Evolutionary conservation across 108 stramenopile species (phyloP), one percentile per base, ranked within the genome.

Genomic region (Cyclotella cryptica): DNA sequence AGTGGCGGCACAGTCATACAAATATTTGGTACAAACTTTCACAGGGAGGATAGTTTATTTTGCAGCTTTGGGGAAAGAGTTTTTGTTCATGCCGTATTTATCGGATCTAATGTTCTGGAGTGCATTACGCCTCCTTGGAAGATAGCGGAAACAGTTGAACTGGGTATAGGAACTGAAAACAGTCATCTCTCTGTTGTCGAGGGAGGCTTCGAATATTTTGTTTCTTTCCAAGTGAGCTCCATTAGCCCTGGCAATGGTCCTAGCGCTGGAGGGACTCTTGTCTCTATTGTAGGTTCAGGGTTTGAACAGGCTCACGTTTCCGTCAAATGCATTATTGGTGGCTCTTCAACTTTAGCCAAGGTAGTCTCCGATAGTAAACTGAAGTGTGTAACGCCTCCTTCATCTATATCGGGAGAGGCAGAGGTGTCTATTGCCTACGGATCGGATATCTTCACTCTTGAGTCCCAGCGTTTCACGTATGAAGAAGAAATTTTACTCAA

Each of bases 21-120:
- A 18, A 53, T 81, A 0, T 71, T 69, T 71, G 80, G 80, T 7
- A 81, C 80, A 3, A 81, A 81, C 47, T 81, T 75, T 53, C 40
- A 61, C 45, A 19, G 54, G 30, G 73, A 70, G 11, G 78, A 79
- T 29, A 39, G 14, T 29, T 35, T 79, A 12, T 46, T 22, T 19
- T 84, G 83, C 29, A 74, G 35, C 6, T 81, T 81, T 74, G 80
- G 74, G 28, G 39, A 63, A 0, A 43, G 17, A n/a, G 42, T 43
- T 12, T 35, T 24, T 19, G 74, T 75, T 52, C 22, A 39, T 60
- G 79, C 74, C 18, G 28, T 24, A 8, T 71, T 65, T 42, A 35
- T 78, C 27, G 70, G 61, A 22, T 49, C 80, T 0, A 81, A 75
- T 46, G 52, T 81, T 47, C 39, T 81, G n/a, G 51, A 57, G 58